These are phyloP conservation scores for Orychophragmus violaceus DNA, from an alignment of 345 rosid genomes.

Conservation along the genomic window DNA sequence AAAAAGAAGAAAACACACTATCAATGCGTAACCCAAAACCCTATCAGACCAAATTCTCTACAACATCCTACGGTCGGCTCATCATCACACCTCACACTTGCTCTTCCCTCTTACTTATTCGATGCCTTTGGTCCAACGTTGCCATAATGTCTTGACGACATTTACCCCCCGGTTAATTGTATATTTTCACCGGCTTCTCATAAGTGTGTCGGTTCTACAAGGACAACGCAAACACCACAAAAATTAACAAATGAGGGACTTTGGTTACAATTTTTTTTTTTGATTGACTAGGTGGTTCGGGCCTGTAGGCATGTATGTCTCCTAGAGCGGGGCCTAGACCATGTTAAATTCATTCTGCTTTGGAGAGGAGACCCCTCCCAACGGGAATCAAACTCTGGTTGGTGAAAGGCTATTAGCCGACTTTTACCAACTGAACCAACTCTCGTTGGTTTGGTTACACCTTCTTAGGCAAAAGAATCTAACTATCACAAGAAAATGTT, in stretches of 20 bases:
- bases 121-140: conserved; percentile 18
- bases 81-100: conserved; percentile 17
- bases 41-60: conserved; percentile 30
- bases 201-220: conserved; percentile 64
- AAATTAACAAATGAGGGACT: not conserved
- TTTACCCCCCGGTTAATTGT: conserved; percentile 36
- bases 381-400: too few species aligned
- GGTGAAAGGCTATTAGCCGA: too few species aligned
- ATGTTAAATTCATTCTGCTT: too few species aligned
- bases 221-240: not conserved
- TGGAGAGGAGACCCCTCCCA: too few species aligned
- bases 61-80: conserved; percentile 24
- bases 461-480: not conserved
- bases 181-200: conserved; percentile 76
- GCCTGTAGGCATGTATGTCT: too few species aligned
- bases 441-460: too few species aligned
- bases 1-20: conserved; percentile 5
- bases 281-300: too few species aligned
- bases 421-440: too few species aligned
- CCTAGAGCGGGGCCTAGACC: too few species aligned
- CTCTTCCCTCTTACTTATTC: not conserved
- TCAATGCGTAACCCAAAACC: conserved; percentile 22
- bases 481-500: not conserved
- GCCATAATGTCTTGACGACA: conserved; percentile 5
- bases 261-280: too few species aligned